Evolutionary conservation across 2,329 filamentous ascomycete genomes (phyloP).

Genomic region (Gliomastix tumulicola): DNA sequence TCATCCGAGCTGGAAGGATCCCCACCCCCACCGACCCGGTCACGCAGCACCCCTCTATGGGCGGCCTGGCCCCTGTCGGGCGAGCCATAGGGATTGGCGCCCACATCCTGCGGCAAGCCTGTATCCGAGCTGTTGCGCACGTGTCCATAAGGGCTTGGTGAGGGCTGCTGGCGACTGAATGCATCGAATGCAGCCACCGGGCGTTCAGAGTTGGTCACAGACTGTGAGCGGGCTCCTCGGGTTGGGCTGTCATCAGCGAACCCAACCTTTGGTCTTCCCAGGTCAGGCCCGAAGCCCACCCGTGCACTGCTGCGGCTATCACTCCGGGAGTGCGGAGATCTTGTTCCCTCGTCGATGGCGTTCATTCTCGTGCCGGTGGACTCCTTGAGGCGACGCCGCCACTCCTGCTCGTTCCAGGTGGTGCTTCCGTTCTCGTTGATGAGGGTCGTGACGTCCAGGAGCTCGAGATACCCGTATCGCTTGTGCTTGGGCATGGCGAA

Average conservation of each 20-base stretch:
- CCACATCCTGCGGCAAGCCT: constrained; percentile 8
- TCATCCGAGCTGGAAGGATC: constrained; percentile 49
- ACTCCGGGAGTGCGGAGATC: constrained; percentile 23
- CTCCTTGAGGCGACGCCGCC: constrained; percentile 85
- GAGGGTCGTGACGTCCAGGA: constrained; percentile 73
- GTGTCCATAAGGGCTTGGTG: constrained; percentile 17
- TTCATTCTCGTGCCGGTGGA: constrained; percentile 75
- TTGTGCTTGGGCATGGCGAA: constrained; percentile 92
- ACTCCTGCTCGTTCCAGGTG: constrained; percentile 78
- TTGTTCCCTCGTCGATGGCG: constrained; percentile 44
- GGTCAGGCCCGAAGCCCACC: constrained; percentile 12
- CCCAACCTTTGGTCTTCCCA: constrained; percentile 35
- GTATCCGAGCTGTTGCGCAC: constrained; percentile 42
- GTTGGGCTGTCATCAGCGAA: constrained; percentile 50
- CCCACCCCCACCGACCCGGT: no score
- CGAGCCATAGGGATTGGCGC: neutral
- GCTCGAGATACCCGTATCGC: constrained; percentile 85
- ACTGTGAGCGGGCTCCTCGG: constrained; percentile 26
- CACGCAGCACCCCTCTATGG: no score
- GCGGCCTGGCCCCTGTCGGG: neutral
- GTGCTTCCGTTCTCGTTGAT: constrained; percentile 73
- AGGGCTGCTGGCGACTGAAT: neutral
- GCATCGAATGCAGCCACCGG: no score
- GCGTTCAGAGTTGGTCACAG: constrained; percentile 6
- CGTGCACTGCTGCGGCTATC: constrained; percentile 45